A percentile compares a stretch with the other conserved stretches of the same genome.
Evolutionary conservation across 2,329 filamentous ascomycete species (phyloP).

Genomic region (Calonectria pseudoturangicola): DNA sequence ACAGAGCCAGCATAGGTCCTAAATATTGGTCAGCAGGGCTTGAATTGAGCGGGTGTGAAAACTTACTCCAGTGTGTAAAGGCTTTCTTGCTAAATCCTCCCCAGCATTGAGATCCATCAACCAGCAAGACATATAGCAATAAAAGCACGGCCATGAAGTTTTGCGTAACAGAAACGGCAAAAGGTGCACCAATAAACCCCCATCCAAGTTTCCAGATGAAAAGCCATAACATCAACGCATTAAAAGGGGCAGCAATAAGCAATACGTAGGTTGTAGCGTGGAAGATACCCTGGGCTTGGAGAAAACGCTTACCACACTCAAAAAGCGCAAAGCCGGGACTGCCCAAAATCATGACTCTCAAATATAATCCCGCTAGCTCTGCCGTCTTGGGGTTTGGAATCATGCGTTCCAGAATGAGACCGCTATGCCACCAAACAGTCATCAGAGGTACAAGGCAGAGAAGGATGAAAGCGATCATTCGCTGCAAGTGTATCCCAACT

Average conservation of each 20-base stretch:
- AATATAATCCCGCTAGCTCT: conserved; percentile 81
- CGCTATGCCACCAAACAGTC: conserved; percentile 81
- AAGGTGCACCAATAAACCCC: conserved; percentile 87
- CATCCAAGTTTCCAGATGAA: conserved; percentile 82
- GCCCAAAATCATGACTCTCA: conserved; percentile 82
- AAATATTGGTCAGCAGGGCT: background rate
- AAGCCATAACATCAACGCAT: conserved; percentile 85
- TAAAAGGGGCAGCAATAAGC: conserved; percentile 83
- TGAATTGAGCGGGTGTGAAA: background rate
- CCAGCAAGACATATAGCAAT: conserved; percentile 84
- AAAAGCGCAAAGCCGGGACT: conserved; percentile 86
- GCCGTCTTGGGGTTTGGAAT: conserved; percentile 75
- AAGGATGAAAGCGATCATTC: conserved; percentile 87
- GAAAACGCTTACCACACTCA: conserved; percentile 85
- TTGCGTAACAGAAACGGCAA: conserved; percentile 86
- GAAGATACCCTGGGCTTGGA: conserved; percentile 89
- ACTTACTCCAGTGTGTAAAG: conserved; percentile 81
- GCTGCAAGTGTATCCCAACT: conserved; percentile 87
- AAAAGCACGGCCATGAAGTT: conserved; percentile 85
- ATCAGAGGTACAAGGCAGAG: conserved; percentile 82
- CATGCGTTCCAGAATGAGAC: conserved; percentile 73
- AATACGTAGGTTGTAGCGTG: conserved; percentile 85
- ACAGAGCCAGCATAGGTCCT: conserved; percentile 83
- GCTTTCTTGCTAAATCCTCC: conserved; percentile 83
- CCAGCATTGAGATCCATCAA: conserved; percentile 88